Conservation (phyloP, 768 basidiomycete genomes). For the Serendipita sp. region DNA sequence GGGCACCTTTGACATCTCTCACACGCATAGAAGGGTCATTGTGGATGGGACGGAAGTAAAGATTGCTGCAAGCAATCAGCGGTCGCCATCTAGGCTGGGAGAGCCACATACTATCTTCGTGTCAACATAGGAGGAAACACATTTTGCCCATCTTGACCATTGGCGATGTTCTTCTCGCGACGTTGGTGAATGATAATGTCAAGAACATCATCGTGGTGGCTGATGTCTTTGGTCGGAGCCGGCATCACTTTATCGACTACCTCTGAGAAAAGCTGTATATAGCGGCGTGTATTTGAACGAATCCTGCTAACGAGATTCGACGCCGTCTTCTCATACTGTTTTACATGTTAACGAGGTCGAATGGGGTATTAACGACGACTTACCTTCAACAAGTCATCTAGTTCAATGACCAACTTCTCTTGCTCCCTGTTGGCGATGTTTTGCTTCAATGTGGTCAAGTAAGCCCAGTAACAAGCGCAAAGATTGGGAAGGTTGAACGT, state of each 20-base stretch:
- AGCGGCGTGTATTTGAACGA: conserved; percentile 73
- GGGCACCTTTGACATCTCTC: conserved; percentile 69
- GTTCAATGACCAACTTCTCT: conserved; percentile 71
- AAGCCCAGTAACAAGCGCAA: background rate
- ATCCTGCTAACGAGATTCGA: conserved; percentile 69
- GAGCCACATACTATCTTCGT: conserved; percentile 73
- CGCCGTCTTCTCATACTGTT: conserved; percentile 51
- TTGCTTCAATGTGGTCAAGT: conserved; percentile 38
- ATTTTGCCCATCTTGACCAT: conserved; percentile 49
- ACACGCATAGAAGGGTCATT: conserved; percentile 47
- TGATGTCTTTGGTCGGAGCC: conserved; percentile 74
- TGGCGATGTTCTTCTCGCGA: conserved; percentile 69
- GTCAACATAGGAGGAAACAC: conserved; percentile 84
- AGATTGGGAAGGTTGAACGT: conserved; percentile 17
- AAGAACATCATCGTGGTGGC: conserved; percentile 83
- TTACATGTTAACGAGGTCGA: conserved; percentile 6
- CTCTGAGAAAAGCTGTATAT: conserved; percentile 74
- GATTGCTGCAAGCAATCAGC: conserved; percentile 41
- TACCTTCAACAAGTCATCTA: conserved; percentile 74
- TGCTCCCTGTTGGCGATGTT: conserved; percentile 84
- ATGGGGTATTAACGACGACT: conserved; percentile 14
- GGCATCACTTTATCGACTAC: conserved; percentile 86
- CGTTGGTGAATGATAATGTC: conserved; percentile 94
- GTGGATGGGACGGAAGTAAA: conserved; percentile 76
- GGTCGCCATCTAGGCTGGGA: conserved; percentile 10